Percentiles rank a stretch among this genome's conserved stretches.
These are phyloP conservation scores for Mariannaea sp. DNA, from an alignment of 2,329 filamentous ascomycete genomes.

Conservation along the genomic window DNA sequence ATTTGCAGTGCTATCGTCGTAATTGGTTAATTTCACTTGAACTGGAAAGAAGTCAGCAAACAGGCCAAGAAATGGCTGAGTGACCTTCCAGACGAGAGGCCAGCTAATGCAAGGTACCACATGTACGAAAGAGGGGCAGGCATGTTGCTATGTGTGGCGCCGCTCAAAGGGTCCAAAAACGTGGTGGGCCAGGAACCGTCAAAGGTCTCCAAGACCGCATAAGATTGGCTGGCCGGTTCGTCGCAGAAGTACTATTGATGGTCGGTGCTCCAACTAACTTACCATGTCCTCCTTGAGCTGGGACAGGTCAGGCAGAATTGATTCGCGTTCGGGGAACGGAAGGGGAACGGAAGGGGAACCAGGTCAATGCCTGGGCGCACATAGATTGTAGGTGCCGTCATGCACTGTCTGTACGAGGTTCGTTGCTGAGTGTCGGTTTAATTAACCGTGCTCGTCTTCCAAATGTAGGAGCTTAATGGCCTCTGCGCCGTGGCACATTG, in stretches of 20 bases:
- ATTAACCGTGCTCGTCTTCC: constrained; percentile 10
- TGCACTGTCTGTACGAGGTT: too few relatives aligned
- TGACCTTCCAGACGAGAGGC: constrained; percentile 7
- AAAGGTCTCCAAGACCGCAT: background rate
- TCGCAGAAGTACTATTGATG: constrained; percentile 28
- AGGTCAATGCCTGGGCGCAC: background rate
- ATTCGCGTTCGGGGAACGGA: background rate
- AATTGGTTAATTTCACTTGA: constrained; percentile 17
- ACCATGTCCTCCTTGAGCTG: constrained; percentile 7
- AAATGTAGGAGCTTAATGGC: background rate
- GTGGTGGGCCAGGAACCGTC: constrained; percentile 27
- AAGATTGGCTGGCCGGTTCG: constrained; percentile 27
- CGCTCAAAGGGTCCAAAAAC: constrained; percentile 19
- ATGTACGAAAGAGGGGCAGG: background rate
- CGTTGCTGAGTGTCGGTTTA: constrained; percentile 6
- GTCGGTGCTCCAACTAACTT: constrained; percentile 4
- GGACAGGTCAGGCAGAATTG: background rate
- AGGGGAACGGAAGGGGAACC: background rate
- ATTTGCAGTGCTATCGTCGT: too few relatives aligned
- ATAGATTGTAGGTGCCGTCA: too few relatives aligned
- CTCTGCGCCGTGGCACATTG: constrained; percentile 13
- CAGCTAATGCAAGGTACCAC: constrained; percentile 22
- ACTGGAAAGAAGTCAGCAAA: constrained; percentile 1
- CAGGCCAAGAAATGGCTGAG: background rate
- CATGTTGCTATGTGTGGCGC: constrained; percentile 11